Conservation (phyloP, 2,329 filamentous ascomycete genomes). For the Xylariales sp. region DNA sequence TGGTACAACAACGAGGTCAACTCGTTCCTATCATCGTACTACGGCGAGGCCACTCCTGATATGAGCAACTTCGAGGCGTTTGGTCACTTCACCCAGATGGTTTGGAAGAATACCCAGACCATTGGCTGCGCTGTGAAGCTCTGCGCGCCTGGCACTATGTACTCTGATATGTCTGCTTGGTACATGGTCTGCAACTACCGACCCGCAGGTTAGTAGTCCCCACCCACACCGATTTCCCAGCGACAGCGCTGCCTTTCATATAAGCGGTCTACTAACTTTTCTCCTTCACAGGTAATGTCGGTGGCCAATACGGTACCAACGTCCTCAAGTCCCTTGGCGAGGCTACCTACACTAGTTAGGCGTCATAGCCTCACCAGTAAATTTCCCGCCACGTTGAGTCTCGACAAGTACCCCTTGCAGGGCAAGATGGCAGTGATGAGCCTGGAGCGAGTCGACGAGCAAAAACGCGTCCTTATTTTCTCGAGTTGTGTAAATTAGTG, state of each 20-base stretch:
- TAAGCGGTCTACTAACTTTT: constrained; percentile 3
- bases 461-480: constrained; percentile 5
- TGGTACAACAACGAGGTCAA: constrained; percentile 84
- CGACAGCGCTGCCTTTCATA: too few relatives aligned
- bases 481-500: constrained; percentile 8
- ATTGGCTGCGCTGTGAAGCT: constrained; percentile 60
- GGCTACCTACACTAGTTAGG: constrained; percentile 15
- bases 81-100: constrained; percentile 74
- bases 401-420: constrained; percentile 7
- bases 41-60: constrained; percentile 55
- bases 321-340: constrained; percentile 38
- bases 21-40: constrained; percentile 50
- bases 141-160: constrained; percentile 49
- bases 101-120: constrained; percentile 60
- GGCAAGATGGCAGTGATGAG: constrained; percentile 6
- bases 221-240: too few relatives aligned
- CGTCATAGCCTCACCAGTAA: neutral
- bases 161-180: constrained; percentile 48
- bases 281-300: constrained; percentile 42
- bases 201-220: constrained; percentile 57
- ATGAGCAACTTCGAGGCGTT: constrained; percentile 59
- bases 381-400: neutral
- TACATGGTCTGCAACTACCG: constrained; percentile 90
- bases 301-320: constrained; percentile 45
- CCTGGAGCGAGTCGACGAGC: constrained; percentile 1